Base-by-base conservation (phyloP, 495 filamentous ascomycete genomes). In the Bombardia bombarda region DNA sequence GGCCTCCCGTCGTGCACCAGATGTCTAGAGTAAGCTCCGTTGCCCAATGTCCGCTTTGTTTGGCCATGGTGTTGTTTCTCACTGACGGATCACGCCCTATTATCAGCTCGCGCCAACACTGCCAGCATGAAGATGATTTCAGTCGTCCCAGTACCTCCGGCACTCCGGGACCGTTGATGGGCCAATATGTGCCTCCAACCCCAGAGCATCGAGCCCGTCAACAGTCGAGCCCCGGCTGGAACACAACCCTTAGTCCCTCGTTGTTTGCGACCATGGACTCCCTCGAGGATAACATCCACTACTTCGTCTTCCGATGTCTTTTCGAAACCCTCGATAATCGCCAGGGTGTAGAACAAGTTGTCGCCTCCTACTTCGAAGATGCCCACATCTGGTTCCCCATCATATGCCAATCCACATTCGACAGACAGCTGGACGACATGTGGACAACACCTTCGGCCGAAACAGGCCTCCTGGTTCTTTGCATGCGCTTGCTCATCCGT, bases 301-400 rank as follows among this genome's bases (percentile, higher is more conserved):
- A 40, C 0, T 48, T 53, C 28, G 44, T 47, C 58, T 75, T 86
- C 23, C 77, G 81, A 19, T 83, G 82, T 57, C 68, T 95, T 4
- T 75, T 82, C 42, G 76, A 74, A 30, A 49, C 81, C 14, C 79
- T 89, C 41, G 80, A 82, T 12, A 70, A 84, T 17, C 70, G 72
- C 13, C 57, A 63, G 7, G 71, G 83, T 34, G 75, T 92, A 36
- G 69, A 74, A 38, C 68, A 74, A 31, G 63, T 94, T 39, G 43
- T 52, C 19, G 26, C 39, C 2, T 32, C 36, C 17, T 62, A 57
- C 34, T 62, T 62, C 26, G 8, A n/a, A 14, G 44, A 44, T 35
- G 46, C 46, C 54, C 51, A 56, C 38, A 53, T 45, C 16, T 60
- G 59, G 59, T 58, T 62, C 35, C 44, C 53, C 40, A 45, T 60